Evolutionary conservation across 2,329 filamentous ascomycete species (phyloP).

Genomic region (Alternaria gaisen): DNA sequence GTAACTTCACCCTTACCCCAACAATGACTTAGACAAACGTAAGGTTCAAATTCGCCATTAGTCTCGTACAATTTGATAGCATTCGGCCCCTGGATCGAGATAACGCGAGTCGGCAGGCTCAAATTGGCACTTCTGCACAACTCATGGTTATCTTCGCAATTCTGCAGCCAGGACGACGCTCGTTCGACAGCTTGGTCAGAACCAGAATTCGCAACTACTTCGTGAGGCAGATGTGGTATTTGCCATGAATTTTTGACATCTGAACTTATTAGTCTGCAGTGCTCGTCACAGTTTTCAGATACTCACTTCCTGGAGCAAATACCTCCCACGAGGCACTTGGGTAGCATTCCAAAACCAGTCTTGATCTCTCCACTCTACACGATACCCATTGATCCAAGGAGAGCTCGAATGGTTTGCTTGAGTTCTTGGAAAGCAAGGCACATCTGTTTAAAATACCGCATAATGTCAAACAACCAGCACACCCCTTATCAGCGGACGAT

Average conservation of each 20-base stretch:
- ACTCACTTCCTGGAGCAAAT: not conserved
- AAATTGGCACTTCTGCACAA: not conserved
- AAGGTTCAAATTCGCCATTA: not conserved
- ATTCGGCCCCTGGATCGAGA: not conserved
- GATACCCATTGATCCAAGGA: not conserved
- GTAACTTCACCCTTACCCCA: conserved; percentile 2
- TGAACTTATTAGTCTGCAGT: not conserved
- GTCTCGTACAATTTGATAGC: conserved; percentile 2
- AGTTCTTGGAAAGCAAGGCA: not conserved
- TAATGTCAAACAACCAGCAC: conserved; percentile 11
- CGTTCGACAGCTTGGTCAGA: not conserved
- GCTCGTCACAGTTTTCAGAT: too few species aligned
- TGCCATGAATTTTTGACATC: not conserved
- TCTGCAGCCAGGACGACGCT: not conserved
- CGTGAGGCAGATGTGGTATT: not conserved
- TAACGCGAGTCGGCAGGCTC: conserved; percentile 6
- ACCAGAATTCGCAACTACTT: not conserved
- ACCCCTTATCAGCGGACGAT: conserved; percentile 1
- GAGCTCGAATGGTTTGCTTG: not conserved
- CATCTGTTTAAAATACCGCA: not conserved
- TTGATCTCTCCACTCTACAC: not conserved
- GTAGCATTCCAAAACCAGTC: conserved; percentile 1
- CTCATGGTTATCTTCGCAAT: not conserved
- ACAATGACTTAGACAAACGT: conserved; percentile 14
- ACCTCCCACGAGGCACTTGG: conserved; percentile 1